Base-by-base conservation (phyloP, 352 stramenopile species). In the Poterioochromonas sp. region DNA sequence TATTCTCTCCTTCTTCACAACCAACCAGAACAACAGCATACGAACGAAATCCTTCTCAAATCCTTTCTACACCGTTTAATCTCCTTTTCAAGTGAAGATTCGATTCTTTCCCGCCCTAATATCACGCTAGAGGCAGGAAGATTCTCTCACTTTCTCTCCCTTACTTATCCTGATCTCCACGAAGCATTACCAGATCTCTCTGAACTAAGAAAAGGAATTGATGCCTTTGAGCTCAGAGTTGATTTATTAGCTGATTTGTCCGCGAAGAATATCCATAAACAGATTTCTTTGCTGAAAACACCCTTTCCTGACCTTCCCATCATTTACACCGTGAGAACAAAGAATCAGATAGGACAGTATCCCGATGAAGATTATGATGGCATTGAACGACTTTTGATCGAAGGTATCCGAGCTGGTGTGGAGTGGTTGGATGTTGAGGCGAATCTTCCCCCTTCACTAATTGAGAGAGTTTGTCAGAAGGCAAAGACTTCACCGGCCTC, bases 381-480 rank as follows among this genome's bases (percentile, higher is more conserved):
- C n/a, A 91, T 94, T 70, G 79, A 92, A 62, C 85, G 92, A 41
- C 81, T 97, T 64, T 86, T 97, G 22, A 83, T 89, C 11, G 84
- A 96, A 40, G 93, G 93, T 54, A 84, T 98, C 76, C 89, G 92
- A 0, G 88, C 91, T 70, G 95, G 92, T 20, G 94, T 93, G 58
- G 94, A 98, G 82, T 93, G 97, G 71, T 85, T 99, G 49, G 95
- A 99, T 83, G 88, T 99, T 53, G 95, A 99, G 83, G 93, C 90
- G 81, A 88, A 79, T 70, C 91, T 85, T 89, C 88, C 62, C 15
- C 84, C 86, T 85, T 74, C 79, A 65, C 76, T 1, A 82, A 86
- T 49, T 89, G 85, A 34, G 81, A 88, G 63, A 80, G 78, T 20
- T 74, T 90, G 0, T 71, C 58, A 35, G 51, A 47, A 63, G 29